These are phyloP conservation scores for Dryas drummondii DNA, from an alignment of 306 rosid genomes.

Conservation along the genomic window DNA sequence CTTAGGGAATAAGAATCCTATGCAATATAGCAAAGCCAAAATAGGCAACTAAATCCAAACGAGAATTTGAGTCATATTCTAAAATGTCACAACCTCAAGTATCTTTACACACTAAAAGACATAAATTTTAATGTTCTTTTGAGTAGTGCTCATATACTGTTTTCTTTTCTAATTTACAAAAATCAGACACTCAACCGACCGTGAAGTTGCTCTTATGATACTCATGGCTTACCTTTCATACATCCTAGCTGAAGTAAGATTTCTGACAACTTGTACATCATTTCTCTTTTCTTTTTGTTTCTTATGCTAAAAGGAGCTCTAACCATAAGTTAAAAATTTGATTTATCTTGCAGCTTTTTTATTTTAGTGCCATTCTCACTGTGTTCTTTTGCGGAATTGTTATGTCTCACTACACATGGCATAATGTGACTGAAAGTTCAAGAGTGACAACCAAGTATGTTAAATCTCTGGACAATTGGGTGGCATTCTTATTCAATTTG, in stretches of 20 bases:
- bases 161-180: conserved; percentile 15
- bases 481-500: conserved; percentile 15
- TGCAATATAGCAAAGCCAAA: too few relatives aligned
- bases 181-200: conserved; percentile 84
- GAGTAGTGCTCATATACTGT: conserved; percentile 9
- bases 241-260: conserved; percentile 81
- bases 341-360: conserved; percentile 67
- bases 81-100: not conserved
- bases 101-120: not conserved
- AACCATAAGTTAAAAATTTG: conserved; percentile 8
- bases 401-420: conserved; percentile 99
- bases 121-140: not conserved
- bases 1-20: too few relatives aligned
- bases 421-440: conserved; percentile 93
- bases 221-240: conserved; percentile 98
- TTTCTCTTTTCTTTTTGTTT: not conserved
- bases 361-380: conserved; percentile 89
- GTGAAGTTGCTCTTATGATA: conserved; percentile 97
- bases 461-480: conserved; percentile 15
- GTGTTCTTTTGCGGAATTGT: conserved; percentile 98
- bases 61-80: too few relatives aligned
- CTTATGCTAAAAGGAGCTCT: not conserved
- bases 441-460: conserved; percentile 95
- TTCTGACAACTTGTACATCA: conserved; percentile 6
- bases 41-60: too few relatives aligned